Percentiles rank a stretch among this genome's conserved stretches.
Conservation (phyloP, 306 rosid species). For the Benincasa hispida region DNA sequence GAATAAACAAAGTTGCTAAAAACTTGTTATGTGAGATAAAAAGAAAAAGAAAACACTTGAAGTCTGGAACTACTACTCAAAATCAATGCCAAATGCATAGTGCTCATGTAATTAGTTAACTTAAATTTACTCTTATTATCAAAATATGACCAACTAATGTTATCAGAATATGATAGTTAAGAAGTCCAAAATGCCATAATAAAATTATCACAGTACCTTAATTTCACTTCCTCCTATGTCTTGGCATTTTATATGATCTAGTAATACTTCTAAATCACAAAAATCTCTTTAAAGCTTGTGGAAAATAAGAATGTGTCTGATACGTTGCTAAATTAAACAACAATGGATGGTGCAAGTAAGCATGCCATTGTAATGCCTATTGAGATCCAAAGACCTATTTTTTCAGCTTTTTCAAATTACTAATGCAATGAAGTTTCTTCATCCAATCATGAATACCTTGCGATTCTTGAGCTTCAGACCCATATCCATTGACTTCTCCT, state of each 20-base stretch:
- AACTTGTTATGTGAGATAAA: background rate
- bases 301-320: background rate
- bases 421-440: background rate
- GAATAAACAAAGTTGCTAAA: background rate
- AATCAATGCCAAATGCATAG: background rate
- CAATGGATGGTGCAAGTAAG: background rate
- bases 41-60: background rate
- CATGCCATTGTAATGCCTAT: background rate
- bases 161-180: background rate
- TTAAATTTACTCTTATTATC: background rate
- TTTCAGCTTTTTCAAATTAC: background rate
- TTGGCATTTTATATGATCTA: background rate
- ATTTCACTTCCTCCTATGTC: background rate
- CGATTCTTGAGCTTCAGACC: constrained; percentile 95
- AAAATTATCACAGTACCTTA: background rate
- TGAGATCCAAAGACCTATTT: background rate
- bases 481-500: constrained; percentile 99
- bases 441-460: constrained; percentile 45
- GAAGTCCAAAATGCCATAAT: background rate
- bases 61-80: background rate
- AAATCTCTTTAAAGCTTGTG: background rate
- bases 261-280: background rate
- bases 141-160: background rate
- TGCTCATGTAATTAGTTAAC: background rate
- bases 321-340: background rate